Conservation (phyloP, 306 rosid genomes). For the Prunus mira region DNA sequence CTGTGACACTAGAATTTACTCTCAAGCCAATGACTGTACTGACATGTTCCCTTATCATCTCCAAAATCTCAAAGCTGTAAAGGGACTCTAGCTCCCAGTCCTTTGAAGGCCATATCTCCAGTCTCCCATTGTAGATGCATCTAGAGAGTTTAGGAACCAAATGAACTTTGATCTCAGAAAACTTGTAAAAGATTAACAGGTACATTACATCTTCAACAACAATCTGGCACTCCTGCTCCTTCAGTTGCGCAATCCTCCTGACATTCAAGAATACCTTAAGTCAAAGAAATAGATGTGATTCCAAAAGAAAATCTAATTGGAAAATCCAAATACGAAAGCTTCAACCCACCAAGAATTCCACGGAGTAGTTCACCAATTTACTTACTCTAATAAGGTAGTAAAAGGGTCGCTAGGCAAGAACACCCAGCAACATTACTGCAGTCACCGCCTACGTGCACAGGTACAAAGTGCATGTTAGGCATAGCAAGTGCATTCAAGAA, state of each 20-base stretch:
- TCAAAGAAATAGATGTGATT: constrained; percentile 20
- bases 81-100: constrained; percentile 95
- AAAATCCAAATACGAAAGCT: constrained; percentile 14
- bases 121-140: constrained; percentile 79
- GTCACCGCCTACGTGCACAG: constrained; percentile 24
- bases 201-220: constrained; percentile 89
- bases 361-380: constrained; percentile 25
- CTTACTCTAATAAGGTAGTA: constrained; percentile 24
- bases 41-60: constrained; percentile 80
- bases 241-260: constrained; percentile 91
- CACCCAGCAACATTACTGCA: constrained; percentile 22
- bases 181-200: constrained; percentile 64
- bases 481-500: constrained; percentile 16
- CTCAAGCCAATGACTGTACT: constrained; percentile 69
- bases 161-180: constrained; percentile 83
- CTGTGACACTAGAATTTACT: constrained; percentile 76
- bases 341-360: constrained; percentile 25
- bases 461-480: constrained; percentile 9
- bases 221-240: constrained; percentile 75
- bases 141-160: constrained; percentile 82
- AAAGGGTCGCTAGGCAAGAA: constrained; percentile 26
- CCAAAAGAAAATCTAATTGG: neutral
- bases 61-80: constrained; percentile 64
- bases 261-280: constrained; percentile 38
- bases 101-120: constrained; percentile 87